Conservation (phyloP, 371 early-diverging fungal species). For the Apophysomyces variabilis region DNA sequence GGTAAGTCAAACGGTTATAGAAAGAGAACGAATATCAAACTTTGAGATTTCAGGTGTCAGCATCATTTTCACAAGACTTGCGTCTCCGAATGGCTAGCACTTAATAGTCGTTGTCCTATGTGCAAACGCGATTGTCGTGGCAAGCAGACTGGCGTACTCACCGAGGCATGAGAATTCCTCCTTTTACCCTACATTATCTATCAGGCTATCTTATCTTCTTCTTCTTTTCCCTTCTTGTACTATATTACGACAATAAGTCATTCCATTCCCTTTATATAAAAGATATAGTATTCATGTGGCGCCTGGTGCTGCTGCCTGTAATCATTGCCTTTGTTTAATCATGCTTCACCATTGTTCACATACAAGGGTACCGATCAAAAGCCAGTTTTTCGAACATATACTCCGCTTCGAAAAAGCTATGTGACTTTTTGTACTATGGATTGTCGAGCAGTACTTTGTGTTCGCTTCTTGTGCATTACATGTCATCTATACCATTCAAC, state of each 20-base stretch:
- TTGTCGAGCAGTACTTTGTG: too few relatives aligned
- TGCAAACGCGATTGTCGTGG: constrained; percentile 36
- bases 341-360: too few relatives aligned
- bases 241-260: background rate
- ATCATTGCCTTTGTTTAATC: too few relatives aligned
- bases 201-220: background rate
- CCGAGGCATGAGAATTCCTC: background rate
- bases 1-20: constrained; percentile 31
- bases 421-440: too few relatives aligned
- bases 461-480: too few relatives aligned
- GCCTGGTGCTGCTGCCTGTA: constrained; percentile 1
- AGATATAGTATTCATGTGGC: background rate
- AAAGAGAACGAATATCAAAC: background rate
- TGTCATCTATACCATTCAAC: too few relatives aligned
- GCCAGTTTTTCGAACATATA: too few relatives aligned
- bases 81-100: constrained; percentile 37
- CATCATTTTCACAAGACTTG: constrained; percentile 46
- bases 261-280: background rate
- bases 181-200: background rate
- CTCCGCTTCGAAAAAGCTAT: too few relatives aligned
- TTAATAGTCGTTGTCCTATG: constrained; percentile 42
- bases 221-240: background rate
- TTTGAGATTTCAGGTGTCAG: constrained; percentile 34
- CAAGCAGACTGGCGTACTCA: constrained; percentile 15
- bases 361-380: too few relatives aligned